Base-by-base conservation (phyloP, 495 filamentous ascomycete species). In the Daldinia decipiens region DNA sequence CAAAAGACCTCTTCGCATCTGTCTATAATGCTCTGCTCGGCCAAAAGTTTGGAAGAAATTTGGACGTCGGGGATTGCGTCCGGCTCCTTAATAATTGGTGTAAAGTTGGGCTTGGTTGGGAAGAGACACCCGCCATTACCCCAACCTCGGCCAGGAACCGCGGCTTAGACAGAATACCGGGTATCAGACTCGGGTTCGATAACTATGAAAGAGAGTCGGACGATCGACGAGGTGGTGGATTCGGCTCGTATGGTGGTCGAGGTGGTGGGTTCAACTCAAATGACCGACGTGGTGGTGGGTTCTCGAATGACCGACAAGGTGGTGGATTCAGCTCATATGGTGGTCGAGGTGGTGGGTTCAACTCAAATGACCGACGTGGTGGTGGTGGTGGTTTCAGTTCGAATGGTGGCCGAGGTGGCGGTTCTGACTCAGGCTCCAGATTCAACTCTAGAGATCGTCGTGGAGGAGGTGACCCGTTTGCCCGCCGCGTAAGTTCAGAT, bases 31-130 rank as follows among this genome's bases (percentile, higher is more conserved):
- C 78, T 11, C 5, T 86, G 83, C 39, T 96, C 82, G 84, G 82
- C 76, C 67, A 84, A 83, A 58, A 79, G 81, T 58, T 71, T 15
- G 45, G 77, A 36, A 53, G 55, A 39, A 1, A 45, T 4, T 38
- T 65, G 6, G 59, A 79, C 62, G 80, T 78, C 34, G 70, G 76
- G 3, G 68, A 69, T 4, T 57, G 89, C 26, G 76, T 93, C 13
- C 52, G 83, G 4, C 76, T 80, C 4, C 75, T 95, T 60, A 93
- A 94, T 77, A 76, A 86, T n/a, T 84, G 89, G 74, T 82, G 85
- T 45, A 75, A 78, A 24, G 78, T 86, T 36, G 89, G 87, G 2
- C 93, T 89, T 82, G 88, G 89, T 9, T 81, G 92, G 82, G 60
- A 79, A 0, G 65, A 83, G 60, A 83, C 86, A 9, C 93, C 93